Evolutionary conservation across 192 early-diverging fungal genomes (phyloP), one percentile per base, ranked within the genome.

Genomic region (Backusella parvicylindrica): DNA sequence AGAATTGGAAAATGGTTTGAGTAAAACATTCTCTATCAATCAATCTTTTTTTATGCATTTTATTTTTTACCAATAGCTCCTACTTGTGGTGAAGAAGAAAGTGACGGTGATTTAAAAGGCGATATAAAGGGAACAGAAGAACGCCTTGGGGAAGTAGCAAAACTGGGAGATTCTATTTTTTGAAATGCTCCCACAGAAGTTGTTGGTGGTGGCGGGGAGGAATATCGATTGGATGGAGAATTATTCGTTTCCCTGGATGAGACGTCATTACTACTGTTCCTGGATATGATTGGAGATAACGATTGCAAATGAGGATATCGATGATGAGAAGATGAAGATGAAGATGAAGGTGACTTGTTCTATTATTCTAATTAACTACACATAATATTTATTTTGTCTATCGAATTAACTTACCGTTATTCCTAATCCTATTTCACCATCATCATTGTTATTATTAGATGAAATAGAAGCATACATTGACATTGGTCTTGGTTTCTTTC

Each of bases 21-120:
- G 50, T 41, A 15, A 23, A 56, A 28, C 12, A 60, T 60, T n/a
- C n/a, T n/a, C n/a, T n/a, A n/a, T n/a, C n/a, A n/a, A n/a, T n/a
- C n/a, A n/a, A n/a, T n/a, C n/a, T 12, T 60, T 23, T 11, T 60
- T 60, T 15, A 43, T 43, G 12, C 12, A 43, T 43, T 5, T 8
- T 60, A 15, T 16, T 40, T 3, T 41, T 79, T 75, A 72, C 74
- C 65, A 1, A 68, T 47, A 3, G 40, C 26, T 13, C 67, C 74
- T 23, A 64, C 74, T 64, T 80, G 79, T 4, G 79, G 79, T 31
- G 78, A 71, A n/a, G 73, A 75, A n/a, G 79, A 75, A 41, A 81
- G 47, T 12, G 75, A 81, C 0, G 79, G 79, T 12, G 79, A 81
- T 67, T 81, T 81, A 72, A 81, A 81, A 6, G 79, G 79, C 2